A percentile compares a stretch with the other conserved stretches of the same genome.
Conservation (phyloP, 768 basidiomycete genomes). For the Tulasnella sp. region DNA sequence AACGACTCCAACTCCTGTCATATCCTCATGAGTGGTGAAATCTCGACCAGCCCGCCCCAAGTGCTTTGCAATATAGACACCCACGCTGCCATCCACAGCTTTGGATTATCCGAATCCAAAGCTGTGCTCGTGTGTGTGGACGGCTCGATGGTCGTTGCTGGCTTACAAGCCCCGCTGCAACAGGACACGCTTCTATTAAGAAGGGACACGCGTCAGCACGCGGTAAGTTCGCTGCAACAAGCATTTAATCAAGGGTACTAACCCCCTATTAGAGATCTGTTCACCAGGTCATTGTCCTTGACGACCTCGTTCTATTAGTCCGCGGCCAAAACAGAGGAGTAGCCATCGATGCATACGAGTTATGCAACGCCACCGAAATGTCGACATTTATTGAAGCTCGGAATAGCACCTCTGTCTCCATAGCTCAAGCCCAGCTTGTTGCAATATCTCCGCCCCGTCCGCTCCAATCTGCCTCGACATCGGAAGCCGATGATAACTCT, state of each 20-base stretch:
- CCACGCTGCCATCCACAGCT: neutral
- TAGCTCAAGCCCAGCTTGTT: neutral
- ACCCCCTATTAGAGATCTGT: neutral
- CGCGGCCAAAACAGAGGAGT: conserved; percentile 11
- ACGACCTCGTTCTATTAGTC: neutral
- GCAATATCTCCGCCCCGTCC: neutral
- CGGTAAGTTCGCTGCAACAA: neutral
- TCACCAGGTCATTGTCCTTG: neutral
- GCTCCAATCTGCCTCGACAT: neutral
- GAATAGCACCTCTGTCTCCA: neutral
- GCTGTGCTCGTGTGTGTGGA: neutral
- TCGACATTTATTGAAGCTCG: neutral
- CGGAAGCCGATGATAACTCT: neutral
- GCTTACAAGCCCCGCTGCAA: neutral
- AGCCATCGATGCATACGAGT: conserved; percentile 3
- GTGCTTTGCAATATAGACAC: neutral
- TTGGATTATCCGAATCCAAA: neutral
- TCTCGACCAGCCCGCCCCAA: neutral
- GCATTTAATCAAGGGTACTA: neutral
- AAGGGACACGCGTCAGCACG: neutral
- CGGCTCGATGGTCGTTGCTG: neutral
- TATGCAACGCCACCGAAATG: neutral
- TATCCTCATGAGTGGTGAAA: neutral
- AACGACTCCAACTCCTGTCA: neutral
- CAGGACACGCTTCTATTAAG: neutral